Conservation (phyloP, 768 basidiomycete species). For the Boletus huronensis region DNA sequence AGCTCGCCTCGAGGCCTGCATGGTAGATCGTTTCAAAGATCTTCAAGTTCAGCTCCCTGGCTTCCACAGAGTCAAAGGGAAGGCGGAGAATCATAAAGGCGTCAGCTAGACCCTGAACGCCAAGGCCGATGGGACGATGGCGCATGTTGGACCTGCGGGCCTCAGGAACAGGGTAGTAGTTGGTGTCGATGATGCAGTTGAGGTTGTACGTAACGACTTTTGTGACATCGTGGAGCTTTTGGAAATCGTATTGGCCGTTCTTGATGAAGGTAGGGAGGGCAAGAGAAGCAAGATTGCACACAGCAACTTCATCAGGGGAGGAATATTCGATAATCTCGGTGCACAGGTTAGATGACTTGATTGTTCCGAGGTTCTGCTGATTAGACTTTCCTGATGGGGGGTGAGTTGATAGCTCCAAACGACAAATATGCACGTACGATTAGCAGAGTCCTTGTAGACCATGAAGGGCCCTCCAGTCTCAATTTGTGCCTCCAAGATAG, state of each 20-base stretch:
- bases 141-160: constrained; percentile 93
- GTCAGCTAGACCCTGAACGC: constrained; percentile 97
- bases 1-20: constrained; percentile 85
- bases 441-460: constrained; percentile 96
- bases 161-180: constrained; percentile 93
- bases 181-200: constrained; percentile 90
- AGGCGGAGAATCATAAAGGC: constrained; percentile 96
- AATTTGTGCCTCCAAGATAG: constrained; percentile 92
- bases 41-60: constrained; percentile 84
- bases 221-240: constrained; percentile 88
- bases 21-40: constrained; percentile 99
- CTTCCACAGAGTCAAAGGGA: constrained; percentile 90
- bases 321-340: constrained; percentile 99
- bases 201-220: constrained; percentile 94
- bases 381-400: constrained; percentile 82
- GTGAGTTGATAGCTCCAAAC: neutral
- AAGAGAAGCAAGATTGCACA: constrained; percentile 97
- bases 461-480: constrained; percentile 99
- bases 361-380: constrained; percentile 96
- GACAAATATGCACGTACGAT: constrained; percentile 50
- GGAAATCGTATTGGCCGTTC: constrained; percentile 85
- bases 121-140: constrained; percentile 95
- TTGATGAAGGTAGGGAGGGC: constrained; percentile 90
- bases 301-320: constrained; percentile 93
- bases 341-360: constrained; percentile 99